Base-by-base conservation (phyloP, 2,329 filamentous ascomycete genomes). In the Niveomyces coronatus region DNA sequence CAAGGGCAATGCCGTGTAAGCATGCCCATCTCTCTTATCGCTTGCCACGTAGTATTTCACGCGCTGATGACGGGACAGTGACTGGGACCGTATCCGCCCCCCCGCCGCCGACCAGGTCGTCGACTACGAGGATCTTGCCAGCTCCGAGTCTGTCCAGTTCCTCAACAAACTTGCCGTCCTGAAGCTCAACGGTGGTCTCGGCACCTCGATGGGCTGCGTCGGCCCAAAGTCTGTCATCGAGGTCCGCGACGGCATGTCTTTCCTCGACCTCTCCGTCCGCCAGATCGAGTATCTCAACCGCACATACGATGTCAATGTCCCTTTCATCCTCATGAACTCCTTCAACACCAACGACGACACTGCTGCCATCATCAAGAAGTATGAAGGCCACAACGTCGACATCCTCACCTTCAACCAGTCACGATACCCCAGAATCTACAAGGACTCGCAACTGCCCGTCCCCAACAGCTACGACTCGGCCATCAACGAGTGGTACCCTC, bases 371-470 rank as follows among this genome's bases (percentile, higher is more conserved):
- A 98, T 98, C 74, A 98, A 98, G 80, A 98, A 98, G 74, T 98
- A 96, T 69, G 89, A 98, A 71, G 91, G 91, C 48, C 91, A 98
- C 78, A 95, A 95, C 63, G 93, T 98, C 57, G 91, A 98, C 61
- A 96, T 98, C 63, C 74, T 96, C 62, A 96, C 91, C 61, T 98
- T 98, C 81, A 98, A 98, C 76, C 91, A 98, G 71, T 98, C 91
- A 47, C 79, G 88, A 55, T 98, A 96, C 73, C 91, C 91, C 51
- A 85, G 91, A 74, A 85, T 98, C 60, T 79, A 88, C 68, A 96
- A 95, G 77, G 91, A 98, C 70, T 98, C 91, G 31, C 80, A 95
- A 39, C 84, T 98, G 36, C 91, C 91, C 27, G 91, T 89, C 23
- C 87, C 91, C 58, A 95, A 96, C 76, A 76, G 72, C 57, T 84